phyloP scores from a whole-genome alignment of 1,139 yeast species.

The Zygosaccharomyces sapae region DNA sequence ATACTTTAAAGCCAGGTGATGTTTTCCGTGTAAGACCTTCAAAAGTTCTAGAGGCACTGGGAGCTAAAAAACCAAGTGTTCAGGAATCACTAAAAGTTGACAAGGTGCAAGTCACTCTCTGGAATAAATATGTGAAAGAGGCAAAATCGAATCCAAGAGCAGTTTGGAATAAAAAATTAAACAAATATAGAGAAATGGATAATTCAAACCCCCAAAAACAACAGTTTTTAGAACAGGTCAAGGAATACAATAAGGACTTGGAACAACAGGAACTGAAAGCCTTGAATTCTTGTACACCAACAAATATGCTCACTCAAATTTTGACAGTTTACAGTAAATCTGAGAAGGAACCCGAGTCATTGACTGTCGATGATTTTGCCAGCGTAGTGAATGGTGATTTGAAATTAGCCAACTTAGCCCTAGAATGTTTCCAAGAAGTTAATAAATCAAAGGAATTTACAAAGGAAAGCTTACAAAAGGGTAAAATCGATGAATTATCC shows the following conservation, averaged over 20 bases:
- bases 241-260: conserved; percentile 24
- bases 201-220: conserved; percentile 28
- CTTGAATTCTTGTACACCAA: conserved; percentile 30
- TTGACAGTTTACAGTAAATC: conserved; percentile 26
- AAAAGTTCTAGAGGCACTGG: conserved; percentile 79
- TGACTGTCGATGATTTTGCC: conserved; percentile 24
- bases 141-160: conserved; percentile 53
- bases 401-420: conserved; percentile 21
- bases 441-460: conserved; percentile 21
- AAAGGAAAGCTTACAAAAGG: conserved; percentile 20
- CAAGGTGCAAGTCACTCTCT: conserved; percentile 62
- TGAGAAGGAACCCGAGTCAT: conserved; percentile 14
- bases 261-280: conserved; percentile 29
- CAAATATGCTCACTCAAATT: conserved; percentile 29
- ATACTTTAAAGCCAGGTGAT: conserved; percentile 77
- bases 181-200: conserved; percentile 24
- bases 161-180: conserved; percentile 49
- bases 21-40: conserved; percentile 81
- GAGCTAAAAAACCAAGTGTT: conserved; percentile 74
- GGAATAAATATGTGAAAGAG: conserved; percentile 64
- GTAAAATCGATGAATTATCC: conserved; percentile 24
- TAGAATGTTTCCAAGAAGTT: conserved; percentile 27
- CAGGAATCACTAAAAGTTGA: conserved; percentile 65
- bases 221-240: conserved; percentile 24
- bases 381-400: conserved; percentile 24